Conservation (phyloP, 305 asterid genomes). For the Nicotiana rustica region DNA sequence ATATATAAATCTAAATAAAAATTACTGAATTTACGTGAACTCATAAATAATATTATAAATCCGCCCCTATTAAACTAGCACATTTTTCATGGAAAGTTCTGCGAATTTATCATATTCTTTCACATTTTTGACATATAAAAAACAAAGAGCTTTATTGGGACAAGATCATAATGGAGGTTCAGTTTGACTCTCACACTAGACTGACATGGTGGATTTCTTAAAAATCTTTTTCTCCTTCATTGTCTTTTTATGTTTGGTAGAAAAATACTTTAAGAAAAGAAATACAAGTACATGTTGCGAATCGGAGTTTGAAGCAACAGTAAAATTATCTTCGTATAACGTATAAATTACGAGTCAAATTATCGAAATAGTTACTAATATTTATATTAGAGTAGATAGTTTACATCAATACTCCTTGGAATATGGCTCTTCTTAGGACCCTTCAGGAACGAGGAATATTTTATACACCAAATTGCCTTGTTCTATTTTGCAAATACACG, state of each 20-base stretch:
- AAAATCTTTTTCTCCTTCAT: neutral
- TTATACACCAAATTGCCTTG: no score
- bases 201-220: neutral
- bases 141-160: slow-evolving; percentile 26
- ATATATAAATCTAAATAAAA: no score
- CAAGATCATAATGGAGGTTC: neutral
- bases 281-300: no score
- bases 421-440: no score
- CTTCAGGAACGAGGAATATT: no score
- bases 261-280: neutral
- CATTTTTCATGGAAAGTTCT: slow-evolving; percentile 34
- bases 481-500: neutral
- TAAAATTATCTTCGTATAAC: no score
- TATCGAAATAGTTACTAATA: no score
- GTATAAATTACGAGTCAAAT: rapidly evolving
- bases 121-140: neutral
- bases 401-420: no score
- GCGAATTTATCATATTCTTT: neutral
- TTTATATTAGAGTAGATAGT: rapidly evolving
- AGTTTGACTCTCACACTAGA: slow-evolving; percentile 1
- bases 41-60: no score
- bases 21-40: no score
- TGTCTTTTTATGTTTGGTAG: slow-evolving; percentile 10
- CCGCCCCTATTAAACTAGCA: neutral
- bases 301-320: no score